A percentile compares a stretch with the other conserved stretches of the same genome.
phyloP scores from a whole-genome alignment of 2,329 filamentous ascomycete species.

The Cordyceps farinosa region DNA sequence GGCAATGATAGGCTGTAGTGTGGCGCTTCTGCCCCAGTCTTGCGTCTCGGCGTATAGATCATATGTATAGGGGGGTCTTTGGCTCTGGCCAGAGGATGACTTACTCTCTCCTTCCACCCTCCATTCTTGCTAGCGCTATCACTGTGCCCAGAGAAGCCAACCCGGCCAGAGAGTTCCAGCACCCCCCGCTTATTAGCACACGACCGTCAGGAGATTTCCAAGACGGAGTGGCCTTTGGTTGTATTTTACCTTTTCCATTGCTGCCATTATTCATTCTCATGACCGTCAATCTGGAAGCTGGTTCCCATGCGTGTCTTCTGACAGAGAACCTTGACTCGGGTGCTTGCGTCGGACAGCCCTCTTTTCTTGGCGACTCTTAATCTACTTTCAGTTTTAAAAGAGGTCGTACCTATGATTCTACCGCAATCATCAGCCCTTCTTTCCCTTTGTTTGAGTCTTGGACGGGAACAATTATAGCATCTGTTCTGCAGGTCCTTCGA shows the following conservation, averaged over 20 bases:
- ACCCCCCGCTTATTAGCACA: slow-evolving; percentile 13
- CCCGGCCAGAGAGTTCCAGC: background rate
- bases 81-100: background rate
- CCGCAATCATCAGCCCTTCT: background rate
- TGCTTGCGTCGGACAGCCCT: background rate
- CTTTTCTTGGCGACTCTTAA: slow-evolving; percentile 1
- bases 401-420: slow-evolving; percentile 10
- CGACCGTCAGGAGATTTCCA: slow-evolving; percentile 7
- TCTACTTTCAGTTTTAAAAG: background rate
- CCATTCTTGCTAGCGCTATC: slow-evolving; percentile 11
- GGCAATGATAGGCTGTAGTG: slow-evolving; percentile 8
- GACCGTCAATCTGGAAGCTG: background rate
- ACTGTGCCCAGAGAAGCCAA: slow-evolving; percentile 1
- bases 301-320: slow-evolving; percentile 5
- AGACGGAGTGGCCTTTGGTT: background rate
- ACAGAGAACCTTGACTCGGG: slow-evolving; percentile 15
- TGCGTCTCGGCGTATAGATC: slow-evolving; percentile 18
- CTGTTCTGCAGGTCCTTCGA: background rate
- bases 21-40: slow-evolving; percentile 17
- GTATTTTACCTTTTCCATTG: background rate
- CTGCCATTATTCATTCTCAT: background rate
- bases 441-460: slow-evolving; percentile 13
- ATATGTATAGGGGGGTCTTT: slow-evolving; percentile 12
- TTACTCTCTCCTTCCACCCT: background rate
- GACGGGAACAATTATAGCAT: slow-evolving; percentile 4